These are phyloP conservation scores for Vaccinium corymbosum DNA, from an alignment of 148 eudicot genomes.

Conservation along the genomic window DNA sequence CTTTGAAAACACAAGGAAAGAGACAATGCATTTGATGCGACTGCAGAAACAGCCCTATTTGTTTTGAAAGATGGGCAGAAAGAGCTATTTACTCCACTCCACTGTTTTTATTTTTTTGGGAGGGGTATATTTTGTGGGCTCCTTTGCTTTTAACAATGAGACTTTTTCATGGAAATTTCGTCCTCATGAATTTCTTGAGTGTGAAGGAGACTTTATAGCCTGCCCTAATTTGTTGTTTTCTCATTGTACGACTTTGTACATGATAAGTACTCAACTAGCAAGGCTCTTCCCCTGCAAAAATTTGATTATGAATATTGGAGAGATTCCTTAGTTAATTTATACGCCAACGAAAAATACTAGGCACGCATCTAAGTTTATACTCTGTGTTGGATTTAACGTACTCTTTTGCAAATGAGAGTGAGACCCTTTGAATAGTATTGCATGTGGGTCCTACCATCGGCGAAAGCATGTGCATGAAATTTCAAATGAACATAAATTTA, in stretches of 20 bases:
- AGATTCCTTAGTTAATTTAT: not conserved
- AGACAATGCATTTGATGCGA: constrained; percentile 4
- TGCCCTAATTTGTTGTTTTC: too few relatives aligned
- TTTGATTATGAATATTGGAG: too few relatives aligned
- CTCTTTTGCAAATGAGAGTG: not conserved
- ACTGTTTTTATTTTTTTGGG: not conserved
- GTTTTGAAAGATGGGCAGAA: too few relatives aligned
- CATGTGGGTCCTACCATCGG: not conserved
- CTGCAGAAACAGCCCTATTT: not conserved
- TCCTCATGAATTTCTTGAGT: not conserved
- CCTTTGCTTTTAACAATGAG: not conserved
- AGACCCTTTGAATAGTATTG: not conserved
- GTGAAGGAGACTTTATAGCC: too few relatives aligned
- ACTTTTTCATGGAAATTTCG: not conserved
- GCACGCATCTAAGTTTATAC: not conserved
- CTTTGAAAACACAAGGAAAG: not conserved
- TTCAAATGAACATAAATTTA: not conserved
- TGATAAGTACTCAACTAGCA: too few relatives aligned
- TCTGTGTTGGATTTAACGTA: too few relatives aligned
- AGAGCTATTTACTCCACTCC: not conserved
- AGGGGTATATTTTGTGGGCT: not conserved
- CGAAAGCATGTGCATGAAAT: not conserved
- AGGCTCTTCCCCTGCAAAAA: too few relatives aligned
- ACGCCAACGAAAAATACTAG: not conserved
- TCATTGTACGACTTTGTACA: too few relatives aligned